phyloP scores from a whole-genome alignment of 495 filamentous ascomycete genomes.

The Penicillium steckii region DNA sequence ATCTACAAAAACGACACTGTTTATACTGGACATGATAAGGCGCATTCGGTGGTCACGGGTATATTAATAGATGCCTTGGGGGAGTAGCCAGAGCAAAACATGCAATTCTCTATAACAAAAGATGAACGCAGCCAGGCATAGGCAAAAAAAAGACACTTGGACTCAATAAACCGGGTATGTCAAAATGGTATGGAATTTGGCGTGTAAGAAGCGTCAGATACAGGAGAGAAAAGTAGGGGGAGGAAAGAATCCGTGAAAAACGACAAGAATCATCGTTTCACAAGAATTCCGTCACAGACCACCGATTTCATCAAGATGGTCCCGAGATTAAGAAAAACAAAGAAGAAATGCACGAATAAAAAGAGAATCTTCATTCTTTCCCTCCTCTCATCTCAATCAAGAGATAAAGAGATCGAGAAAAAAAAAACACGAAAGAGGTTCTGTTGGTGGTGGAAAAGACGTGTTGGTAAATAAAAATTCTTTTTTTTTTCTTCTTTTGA shows the following conservation, averaged over 20 bases:
- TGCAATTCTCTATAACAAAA: conserved; percentile 27
- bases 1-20: too few relatives aligned
- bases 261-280: conserved; percentile 28
- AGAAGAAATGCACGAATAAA: conserved; percentile 23
- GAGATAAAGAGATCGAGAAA: too few relatives aligned
- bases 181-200: conserved; percentile 44
- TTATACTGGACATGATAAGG: not conserved
- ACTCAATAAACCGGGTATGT: conserved; percentile 25
- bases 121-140: conserved; percentile 2
- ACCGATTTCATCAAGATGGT: too few relatives aligned
- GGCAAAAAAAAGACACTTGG: not conserved
- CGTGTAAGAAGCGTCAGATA: conserved; percentile 43
- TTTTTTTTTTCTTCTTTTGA: conserved; percentile 39
- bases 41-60: conserved; percentile 20
- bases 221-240: conserved; percentile 27
- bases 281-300: too few relatives aligned
- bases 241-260: conserved; percentile 13
- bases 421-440: conserved; percentile 20
- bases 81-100: conserved; percentile 28
- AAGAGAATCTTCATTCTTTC: conserved; percentile 8
- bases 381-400: too few relatives aligned
- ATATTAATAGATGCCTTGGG: conserved; percentile 22
- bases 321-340: conserved; percentile 24
- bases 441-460: not conserved
- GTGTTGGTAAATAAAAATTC: conserved; percentile 13